phyloP scores from a whole-genome alignment of 2,329 filamentous ascomycete genomes.

The Mycosphaerelloides madeirae region DNA sequence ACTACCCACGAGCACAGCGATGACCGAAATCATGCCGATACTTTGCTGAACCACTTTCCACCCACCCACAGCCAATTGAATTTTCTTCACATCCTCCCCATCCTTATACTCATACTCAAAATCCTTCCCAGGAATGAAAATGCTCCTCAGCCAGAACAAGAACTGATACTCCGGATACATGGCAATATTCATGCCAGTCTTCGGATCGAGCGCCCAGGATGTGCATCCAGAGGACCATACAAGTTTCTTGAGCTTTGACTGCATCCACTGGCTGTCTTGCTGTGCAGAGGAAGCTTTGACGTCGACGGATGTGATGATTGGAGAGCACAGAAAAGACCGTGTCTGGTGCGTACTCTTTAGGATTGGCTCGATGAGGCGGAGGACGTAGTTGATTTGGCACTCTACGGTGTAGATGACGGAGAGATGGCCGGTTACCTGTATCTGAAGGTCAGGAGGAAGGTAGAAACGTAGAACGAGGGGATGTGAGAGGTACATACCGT shows the following conservation, averaged over 20 bases:
- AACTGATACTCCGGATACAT: slow-evolving; percentile 53
- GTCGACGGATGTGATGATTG: slow-evolving; percentile 28
- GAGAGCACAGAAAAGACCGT: slow-evolving; percentile 30
- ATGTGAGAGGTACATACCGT: slow-evolving; percentile 1
- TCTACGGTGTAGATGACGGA: slow-evolving; percentile 50
- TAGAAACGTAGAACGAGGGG: neutral
- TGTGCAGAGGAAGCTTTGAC: slow-evolving; percentile 36
- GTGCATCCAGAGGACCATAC: slow-evolving; percentile 50
- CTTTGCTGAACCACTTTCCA: slow-evolving; percentile 14
- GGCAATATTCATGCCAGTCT: slow-evolving; percentile 46
- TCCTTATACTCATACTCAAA: slow-evolving; percentile 21
- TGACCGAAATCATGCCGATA: too few species aligned
- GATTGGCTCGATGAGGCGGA: slow-evolving; percentile 42
- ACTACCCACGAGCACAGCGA: too few species aligned
- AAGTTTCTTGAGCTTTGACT: slow-evolving; percentile 39
- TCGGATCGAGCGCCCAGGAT: slow-evolving; percentile 49
- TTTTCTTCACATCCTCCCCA: slow-evolving; percentile 11
- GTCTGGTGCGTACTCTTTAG: slow-evolving; percentile 31
- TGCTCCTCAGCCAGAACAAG: slow-evolving; percentile 45
- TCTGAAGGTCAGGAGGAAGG: neutral
- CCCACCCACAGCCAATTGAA: slow-evolving; percentile 20
- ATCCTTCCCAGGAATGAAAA: slow-evolving; percentile 36
- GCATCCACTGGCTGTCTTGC: slow-evolving; percentile 37
- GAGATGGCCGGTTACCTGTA: slow-evolving; percentile 45
- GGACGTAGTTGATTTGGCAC: slow-evolving; percentile 49